These are phyloP conservation scores for Endocalyx cinctus DNA, from an alignment of 2,329 filamentous ascomycete genomes.

Conservation along the genomic window DNA sequence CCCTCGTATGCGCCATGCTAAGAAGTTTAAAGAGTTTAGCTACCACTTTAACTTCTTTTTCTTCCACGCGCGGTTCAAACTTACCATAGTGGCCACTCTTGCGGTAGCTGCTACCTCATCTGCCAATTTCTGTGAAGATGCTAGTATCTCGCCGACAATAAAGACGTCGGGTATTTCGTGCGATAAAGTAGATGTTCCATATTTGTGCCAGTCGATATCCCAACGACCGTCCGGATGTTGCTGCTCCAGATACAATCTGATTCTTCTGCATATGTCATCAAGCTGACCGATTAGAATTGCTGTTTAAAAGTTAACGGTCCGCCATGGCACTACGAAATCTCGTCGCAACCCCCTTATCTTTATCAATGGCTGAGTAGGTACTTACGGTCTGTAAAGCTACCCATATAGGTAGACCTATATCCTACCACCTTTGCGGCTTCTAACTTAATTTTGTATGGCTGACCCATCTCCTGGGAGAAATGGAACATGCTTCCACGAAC, in stretches of 20 bases:
- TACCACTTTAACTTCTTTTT: background rate
- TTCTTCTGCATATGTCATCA: slow-evolving; percentile 26
- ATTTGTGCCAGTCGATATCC: slow-evolving; percentile 39
- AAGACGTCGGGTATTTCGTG: too few species aligned
- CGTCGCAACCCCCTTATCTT: too few species aligned
- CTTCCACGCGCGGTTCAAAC: slow-evolving; percentile 5
- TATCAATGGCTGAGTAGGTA: too few species aligned
- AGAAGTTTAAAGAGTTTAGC: slow-evolving; percentile 2
- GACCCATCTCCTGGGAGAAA: slow-evolving; percentile 17
- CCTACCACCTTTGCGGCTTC: slow-evolving; percentile 40
- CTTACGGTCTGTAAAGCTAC: slow-evolving; percentile 38
- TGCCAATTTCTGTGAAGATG: slow-evolving; percentile 39
- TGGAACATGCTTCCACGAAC: slow-evolving; percentile 36
- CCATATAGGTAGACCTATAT: slow-evolving; percentile 41
- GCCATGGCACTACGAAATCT: too few species aligned
- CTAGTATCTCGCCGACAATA: slow-evolving; percentile 42
- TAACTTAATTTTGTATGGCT: slow-evolving; percentile 42
- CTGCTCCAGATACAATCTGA: slow-evolving; percentile 23
- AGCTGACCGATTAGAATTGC: slow-evolving; percentile 39
- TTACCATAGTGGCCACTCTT: slow-evolving; percentile 32
- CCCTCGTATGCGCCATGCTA: slow-evolving; percentile 42
- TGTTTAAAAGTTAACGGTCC: too few species aligned
- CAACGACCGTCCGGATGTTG: slow-evolving; percentile 23
- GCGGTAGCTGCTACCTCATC: slow-evolving; percentile 36
- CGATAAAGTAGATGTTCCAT: slow-evolving; percentile 39